These are phyloP conservation scores for Saccharomycopsis phalli DNA, from an alignment of 1,139 yeast genomes.

Conservation along the genomic window DNA sequence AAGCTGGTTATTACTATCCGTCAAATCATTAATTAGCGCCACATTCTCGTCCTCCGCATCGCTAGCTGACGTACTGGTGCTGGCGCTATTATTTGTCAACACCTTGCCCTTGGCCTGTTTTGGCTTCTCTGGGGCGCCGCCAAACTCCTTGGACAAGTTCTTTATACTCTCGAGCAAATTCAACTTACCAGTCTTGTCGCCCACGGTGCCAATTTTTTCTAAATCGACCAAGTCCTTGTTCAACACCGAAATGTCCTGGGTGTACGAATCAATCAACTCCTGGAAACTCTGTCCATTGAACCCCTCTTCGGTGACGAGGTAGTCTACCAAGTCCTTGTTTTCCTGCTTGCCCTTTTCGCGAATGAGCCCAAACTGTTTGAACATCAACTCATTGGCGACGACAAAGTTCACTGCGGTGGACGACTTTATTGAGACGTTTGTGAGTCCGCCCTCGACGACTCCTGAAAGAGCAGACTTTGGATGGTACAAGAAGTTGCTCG, in stretches of 20 bases:
- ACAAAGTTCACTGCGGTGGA: constrained; percentile 18
- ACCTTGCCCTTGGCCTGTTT: not conserved
- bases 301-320: constrained; percentile 3
- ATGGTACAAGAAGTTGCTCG: constrained; percentile 15
- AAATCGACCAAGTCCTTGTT: not conserved
- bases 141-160: constrained; percentile 14
- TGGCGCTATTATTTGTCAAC: not conserved
- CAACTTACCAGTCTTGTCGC: not conserved
- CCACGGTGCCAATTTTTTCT: not conserved
- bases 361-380: constrained; percentile 16
- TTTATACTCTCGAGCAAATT: constrained; percentile 11
- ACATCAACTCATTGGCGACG: constrained; percentile 14
- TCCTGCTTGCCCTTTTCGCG: constrained; percentile 2
- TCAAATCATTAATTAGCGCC: constrained; percentile 8
- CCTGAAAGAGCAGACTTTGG: constrained; percentile 18
- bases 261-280: constrained; percentile 1
- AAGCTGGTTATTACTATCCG: constrained; percentile 8
- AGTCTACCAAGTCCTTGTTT: not conserved
- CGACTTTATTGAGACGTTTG: constrained; percentile 17
- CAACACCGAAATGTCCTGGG: constrained; percentile 4
- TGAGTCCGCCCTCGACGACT: constrained; percentile 14
- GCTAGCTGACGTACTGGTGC: not conserved
- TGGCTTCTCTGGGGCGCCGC: not conserved
- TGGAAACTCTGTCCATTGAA: constrained; percentile 6
- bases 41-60: constrained; percentile 11